Conservation (phyloP, 768 basidiomycete genomes). For the Rhodosporidiobolus sp. region DNA sequence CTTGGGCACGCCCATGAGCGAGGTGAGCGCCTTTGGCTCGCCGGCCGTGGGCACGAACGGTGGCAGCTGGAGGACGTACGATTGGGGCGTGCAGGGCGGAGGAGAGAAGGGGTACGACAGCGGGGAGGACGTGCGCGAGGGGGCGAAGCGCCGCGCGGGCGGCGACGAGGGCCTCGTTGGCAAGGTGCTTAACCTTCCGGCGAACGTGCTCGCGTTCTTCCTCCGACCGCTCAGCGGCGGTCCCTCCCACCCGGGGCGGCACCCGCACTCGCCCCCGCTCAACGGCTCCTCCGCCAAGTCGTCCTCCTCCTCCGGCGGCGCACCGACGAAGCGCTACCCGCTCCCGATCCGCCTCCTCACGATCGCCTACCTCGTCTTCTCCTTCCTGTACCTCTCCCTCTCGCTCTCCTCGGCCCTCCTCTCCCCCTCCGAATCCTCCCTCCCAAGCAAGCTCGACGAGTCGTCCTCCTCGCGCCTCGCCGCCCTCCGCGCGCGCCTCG, state of each 20-base stretch:
- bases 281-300: conserved; percentile 19
- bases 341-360: conserved; percentile 32
- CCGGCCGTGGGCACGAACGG: not conserved
- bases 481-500: not conserved
- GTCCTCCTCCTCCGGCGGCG: not conserved
- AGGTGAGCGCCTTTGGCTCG: conserved; percentile 12
- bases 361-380: conserved; percentile 40
- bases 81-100: conserved; percentile 25
- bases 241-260: not conserved
- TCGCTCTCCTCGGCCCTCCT: not conserved
- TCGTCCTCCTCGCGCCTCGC: conserved; percentile 3
- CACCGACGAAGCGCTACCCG: conserved; percentile 18
- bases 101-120: conserved; percentile 2
- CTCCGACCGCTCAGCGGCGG: conserved; percentile 16
- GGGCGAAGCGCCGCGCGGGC: not conserved
- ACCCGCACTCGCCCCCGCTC: conserved; percentile 17
- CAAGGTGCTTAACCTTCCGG: conserved; percentile 14
- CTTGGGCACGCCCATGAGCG: conserved; percentile 22
- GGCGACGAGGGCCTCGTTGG: not conserved
- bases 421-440: not conserved
- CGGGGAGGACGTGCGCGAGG: conserved; percentile 30
- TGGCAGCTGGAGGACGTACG: conserved; percentile 25
- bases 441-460: no score
- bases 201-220: conserved; percentile 17
- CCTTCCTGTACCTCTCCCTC: conserved; percentile 31